These are phyloP conservation scores for Aspergillus coremiiformis DNA, from an alignment of 495 filamentous ascomycete species.

Conservation along the genomic window DNA sequence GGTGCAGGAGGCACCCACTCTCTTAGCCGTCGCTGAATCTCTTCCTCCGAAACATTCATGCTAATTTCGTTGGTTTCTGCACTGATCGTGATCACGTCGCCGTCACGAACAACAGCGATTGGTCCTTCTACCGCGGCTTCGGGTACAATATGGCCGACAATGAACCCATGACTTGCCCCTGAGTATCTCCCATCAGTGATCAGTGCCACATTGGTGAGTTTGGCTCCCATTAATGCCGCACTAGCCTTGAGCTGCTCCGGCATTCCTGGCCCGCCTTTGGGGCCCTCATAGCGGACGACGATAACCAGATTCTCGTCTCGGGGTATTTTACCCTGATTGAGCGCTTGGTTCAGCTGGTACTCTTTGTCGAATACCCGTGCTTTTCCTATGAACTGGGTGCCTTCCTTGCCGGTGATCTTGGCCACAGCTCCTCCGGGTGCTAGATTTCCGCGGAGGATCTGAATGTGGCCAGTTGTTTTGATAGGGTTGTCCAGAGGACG, in stretches of 20 bases:
- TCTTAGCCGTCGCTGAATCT: constrained; percentile 58
- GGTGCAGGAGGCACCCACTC: constrained; percentile 68
- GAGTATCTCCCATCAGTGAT: constrained; percentile 92
- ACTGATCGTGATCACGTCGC: constrained; percentile 81
- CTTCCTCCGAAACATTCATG: constrained; percentile 68
- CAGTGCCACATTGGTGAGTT: constrained; percentile 78
- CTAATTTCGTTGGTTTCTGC: constrained; percentile 69
- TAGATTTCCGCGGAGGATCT: constrained; percentile 84
- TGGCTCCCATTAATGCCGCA: constrained; percentile 89
- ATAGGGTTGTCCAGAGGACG: constrained; percentile 75
- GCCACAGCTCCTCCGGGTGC: constrained; percentile 89
- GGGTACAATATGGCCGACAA: constrained; percentile 90
- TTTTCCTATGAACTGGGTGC: constrained; percentile 69
- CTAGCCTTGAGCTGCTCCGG: constrained; percentile 91
- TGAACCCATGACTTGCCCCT: constrained; percentile 90
- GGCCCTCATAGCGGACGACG: constrained; percentile 91
- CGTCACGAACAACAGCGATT: constrained; percentile 71
- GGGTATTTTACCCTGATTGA: constrained; percentile 64
- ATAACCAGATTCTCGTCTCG: constrained; percentile 79
- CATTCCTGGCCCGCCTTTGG: constrained; percentile 94
- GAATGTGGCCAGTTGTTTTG: constrained; percentile 80
- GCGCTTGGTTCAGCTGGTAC: constrained; percentile 63
- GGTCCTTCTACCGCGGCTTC: constrained; percentile 81
- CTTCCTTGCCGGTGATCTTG: constrained; percentile 98
- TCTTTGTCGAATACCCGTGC: constrained; percentile 93